phyloP scores from a whole-genome alignment of 169 alveolate genomes.

The Babesia caballi region DNA sequence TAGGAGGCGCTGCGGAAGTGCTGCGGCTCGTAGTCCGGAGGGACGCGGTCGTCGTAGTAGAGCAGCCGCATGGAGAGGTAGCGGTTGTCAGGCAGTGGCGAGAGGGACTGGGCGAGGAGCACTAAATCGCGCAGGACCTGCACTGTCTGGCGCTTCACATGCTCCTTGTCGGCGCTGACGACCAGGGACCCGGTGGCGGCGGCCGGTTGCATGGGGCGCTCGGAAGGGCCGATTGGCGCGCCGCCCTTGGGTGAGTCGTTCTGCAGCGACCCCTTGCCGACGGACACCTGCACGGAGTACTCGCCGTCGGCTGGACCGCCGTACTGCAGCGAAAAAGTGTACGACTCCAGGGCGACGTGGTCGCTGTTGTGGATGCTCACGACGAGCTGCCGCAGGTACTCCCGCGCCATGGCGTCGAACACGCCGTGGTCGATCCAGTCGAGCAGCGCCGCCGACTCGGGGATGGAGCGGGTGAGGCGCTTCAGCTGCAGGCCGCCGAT shows the following conservation, averaged over 20 bases:
- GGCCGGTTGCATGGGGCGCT: slow-evolving; percentile 16
- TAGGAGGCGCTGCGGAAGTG: slow-evolving; percentile 73
- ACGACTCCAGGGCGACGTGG: slow-evolving; percentile 74
- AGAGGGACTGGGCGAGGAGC: slow-evolving; percentile 77
- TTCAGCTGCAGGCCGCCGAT: slow-evolving; percentile 55
- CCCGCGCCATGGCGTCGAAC: slow-evolving; percentile 77
- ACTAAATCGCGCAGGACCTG: slow-evolving; percentile 73
- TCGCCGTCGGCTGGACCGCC: background rate
- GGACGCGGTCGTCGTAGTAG: slow-evolving; percentile 80
- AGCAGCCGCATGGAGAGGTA: slow-evolving; percentile 77
- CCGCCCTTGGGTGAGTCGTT: background rate
- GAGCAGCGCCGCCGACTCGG: slow-evolving; percentile 58
- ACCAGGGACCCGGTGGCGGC: slow-evolving; percentile 10
- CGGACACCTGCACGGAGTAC: slow-evolving; percentile 19
- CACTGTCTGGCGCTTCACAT: slow-evolving; percentile 45
- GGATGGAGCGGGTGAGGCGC: slow-evolving; percentile 47
- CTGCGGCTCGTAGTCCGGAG: slow-evolving; percentile 79
- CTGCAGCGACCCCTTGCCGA: background rate
- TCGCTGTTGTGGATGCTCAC: slow-evolving; percentile 74
- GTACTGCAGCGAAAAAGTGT: slow-evolving; percentile 35
- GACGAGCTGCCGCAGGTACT: slow-evolving; percentile 64
- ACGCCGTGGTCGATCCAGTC: slow-evolving; percentile 84
- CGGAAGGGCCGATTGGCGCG: background rate
- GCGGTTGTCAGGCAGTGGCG: slow-evolving; percentile 80
- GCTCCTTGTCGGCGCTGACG: slow-evolving; percentile 59